Evolutionary conservation across 805 yeast species (phyloP).

Genomic region (Wickerhamiella allomyrinae): DNA sequence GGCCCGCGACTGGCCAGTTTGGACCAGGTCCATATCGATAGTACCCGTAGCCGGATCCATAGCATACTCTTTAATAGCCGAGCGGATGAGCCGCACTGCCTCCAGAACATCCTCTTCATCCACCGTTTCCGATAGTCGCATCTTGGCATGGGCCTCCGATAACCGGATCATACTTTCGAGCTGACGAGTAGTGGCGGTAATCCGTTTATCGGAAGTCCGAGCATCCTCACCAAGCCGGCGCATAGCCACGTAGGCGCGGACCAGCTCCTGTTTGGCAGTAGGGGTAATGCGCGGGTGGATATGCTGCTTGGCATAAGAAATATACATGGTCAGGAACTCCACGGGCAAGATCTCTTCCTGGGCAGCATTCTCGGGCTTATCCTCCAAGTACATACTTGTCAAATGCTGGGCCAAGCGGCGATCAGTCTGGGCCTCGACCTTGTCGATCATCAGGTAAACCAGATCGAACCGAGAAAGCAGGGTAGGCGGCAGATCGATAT

Average conservation of each 20-base stretch:
- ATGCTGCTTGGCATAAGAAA: conserved; percentile 87
- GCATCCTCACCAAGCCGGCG: conserved; percentile 87
- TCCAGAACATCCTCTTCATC: conserved; percentile 74
- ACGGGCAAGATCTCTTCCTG: conserved; percentile 60
- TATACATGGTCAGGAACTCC: conserved; percentile 75
- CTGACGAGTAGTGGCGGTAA: conserved; percentile 97
- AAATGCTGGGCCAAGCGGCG: conserved; percentile 79
- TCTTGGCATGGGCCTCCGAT: conserved; percentile 93
- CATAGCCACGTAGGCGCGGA: conserved; percentile 82
- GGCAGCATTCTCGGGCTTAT: conserved; percentile 60
- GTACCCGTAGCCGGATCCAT: conserved; percentile 95
- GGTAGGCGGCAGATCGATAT: conserved; percentile 95
- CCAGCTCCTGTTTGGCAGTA: conserved; percentile 73
- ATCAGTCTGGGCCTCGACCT: conserved; percentile 75
- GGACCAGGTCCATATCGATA: conserved; percentile 93
- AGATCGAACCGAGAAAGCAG: conserved; percentile 86
- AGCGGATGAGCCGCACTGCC: conserved; percentile 80
- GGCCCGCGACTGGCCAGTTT: conserved; percentile 85
- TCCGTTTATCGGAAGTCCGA: conserved; percentile 70
- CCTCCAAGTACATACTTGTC: conserved; percentile 84
- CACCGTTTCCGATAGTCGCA: conserved; percentile 66
- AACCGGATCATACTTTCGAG: conserved; percentile 90
- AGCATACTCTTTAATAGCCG: conserved; percentile 95
- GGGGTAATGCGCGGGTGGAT: conserved; percentile 64
- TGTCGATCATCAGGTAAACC: conserved; percentile 83